A percentile compares a stretch with the other conserved stretches of the same genome.
Evolutionary conservation across 108 stramenopile genomes (phyloP).

Genomic region (Stephanodiscus triporus): DNA sequence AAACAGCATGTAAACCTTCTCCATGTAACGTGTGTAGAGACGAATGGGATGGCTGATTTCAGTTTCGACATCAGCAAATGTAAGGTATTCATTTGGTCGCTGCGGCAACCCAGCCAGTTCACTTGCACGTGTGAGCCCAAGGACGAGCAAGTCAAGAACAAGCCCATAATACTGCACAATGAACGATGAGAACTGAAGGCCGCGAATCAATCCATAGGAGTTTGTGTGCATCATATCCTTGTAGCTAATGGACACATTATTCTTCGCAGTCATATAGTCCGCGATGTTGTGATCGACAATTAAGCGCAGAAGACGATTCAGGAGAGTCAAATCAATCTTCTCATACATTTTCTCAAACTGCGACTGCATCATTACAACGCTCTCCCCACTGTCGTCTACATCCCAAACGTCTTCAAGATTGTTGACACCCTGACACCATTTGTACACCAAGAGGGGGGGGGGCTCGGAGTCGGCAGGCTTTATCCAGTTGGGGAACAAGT

Average conservation of each 20-base stretch:
- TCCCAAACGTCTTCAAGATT: conserved; percentile 98
- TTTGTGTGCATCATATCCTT: conserved; percentile 99
- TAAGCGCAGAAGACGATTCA: conserved; percentile 96
- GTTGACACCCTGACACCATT: conserved; percentile 99
- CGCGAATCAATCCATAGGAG: conserved; percentile 96
- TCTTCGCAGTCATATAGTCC: conserved; percentile 99
- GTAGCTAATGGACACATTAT: conserved; percentile 94
- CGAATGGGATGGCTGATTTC: conserved; percentile 97
- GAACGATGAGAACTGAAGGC: conserved; percentile 96
- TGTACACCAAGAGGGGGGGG: conserved; percentile 98
- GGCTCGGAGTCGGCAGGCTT: conserved; percentile 99
- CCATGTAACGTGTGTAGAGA: conserved; percentile 97
- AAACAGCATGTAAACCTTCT: conserved; percentile 97
- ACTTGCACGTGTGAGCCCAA: conserved; percentile 95
- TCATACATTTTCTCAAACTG: conserved; percentile 98
- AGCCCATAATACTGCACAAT: conserved; percentile 98
- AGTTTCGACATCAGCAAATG: conserved; percentile 94
- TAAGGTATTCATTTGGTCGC: conserved; percentile 96
- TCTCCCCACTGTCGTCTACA: conserved; percentile 90
- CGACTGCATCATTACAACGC: conserved; percentile 95
- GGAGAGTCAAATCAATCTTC: conserved; percentile 96
- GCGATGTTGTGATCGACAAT: conserved; percentile 99
- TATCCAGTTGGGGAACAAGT: conserved; percentile 96
- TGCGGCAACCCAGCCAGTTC: conserved; percentile 98
- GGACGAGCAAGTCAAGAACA: conserved; percentile 93